These are phyloP conservation scores for Leptographium lundbergii DNA, from an alignment of 2,329 filamentous ascomycete genomes.

Conservation along the genomic window DNA sequence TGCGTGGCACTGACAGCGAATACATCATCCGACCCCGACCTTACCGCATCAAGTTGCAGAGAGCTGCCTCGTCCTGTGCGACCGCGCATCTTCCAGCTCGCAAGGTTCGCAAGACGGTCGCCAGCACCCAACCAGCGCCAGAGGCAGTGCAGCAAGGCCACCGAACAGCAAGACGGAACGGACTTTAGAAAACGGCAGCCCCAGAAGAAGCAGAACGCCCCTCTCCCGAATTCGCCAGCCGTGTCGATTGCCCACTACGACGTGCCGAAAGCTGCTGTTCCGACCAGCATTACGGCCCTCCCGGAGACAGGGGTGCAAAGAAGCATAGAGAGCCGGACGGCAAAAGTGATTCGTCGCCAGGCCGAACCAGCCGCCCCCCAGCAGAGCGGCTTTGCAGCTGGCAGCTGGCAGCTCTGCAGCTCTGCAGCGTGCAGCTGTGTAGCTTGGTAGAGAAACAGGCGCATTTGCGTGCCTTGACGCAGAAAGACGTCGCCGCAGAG, in stretches of 20 bases:
- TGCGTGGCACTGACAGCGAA: background rate
- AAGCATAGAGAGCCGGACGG: background rate
- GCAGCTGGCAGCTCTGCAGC: too few species aligned
- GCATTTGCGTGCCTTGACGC: background rate
- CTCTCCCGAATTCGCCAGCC: background rate
- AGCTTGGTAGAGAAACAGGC: background rate
- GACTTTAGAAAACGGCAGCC: background rate
- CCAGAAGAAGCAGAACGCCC: background rate
- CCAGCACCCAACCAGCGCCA: background rate
- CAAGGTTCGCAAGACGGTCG: background rate
- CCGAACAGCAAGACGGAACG: background rate
- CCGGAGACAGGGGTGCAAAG: background rate
- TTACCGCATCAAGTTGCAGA: background rate
- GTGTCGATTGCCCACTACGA: background rate
- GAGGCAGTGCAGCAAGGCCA: background rate
- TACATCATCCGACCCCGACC: constrained; percentile 1
- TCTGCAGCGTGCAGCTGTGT: too few species aligned
- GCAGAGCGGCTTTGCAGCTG: background rate
- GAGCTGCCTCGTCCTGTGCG: background rate
- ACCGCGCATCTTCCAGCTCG: background rate
- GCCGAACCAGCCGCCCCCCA: background rate
- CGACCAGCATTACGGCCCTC: background rate
- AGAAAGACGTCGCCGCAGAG: background rate
- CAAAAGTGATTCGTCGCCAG: background rate
- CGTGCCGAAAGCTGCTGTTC: background rate